phyloP scores from a whole-genome alignment of 139 green algal genomes.

The Axilococcus clingmanii region DNA sequence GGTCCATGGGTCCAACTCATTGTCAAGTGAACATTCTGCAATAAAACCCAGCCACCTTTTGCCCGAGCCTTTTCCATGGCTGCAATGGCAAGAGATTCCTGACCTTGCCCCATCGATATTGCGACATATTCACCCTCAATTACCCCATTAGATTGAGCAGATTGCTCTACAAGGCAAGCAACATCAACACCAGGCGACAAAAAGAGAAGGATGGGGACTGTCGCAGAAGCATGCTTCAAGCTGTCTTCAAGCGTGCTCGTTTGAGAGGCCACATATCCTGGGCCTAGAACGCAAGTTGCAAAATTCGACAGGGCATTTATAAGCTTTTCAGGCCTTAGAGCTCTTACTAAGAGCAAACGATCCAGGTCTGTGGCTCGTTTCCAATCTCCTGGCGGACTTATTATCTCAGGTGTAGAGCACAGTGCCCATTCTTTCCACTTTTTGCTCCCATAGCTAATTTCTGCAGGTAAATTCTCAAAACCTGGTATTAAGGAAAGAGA shows the following conservation, averaged over 20 bases:
- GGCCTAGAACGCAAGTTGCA: constrained; percentile 65
- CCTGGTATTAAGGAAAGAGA: too few species aligned
- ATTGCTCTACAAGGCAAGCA: constrained; percentile 64
- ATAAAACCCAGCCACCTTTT: constrained; percentile 88
- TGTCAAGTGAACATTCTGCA: constrained; percentile 81
- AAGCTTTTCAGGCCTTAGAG: constrained; percentile 76
- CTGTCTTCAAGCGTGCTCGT: constrained; percentile 71
- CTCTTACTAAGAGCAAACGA: constrained; percentile 66
- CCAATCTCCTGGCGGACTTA: constrained; percentile 84
- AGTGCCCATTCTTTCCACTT: constrained; percentile 88
- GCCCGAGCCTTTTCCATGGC: constrained; percentile 66
- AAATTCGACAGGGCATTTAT: constrained; percentile 74
- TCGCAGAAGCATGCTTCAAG: constrained; percentile 51
- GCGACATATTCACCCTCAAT: constrained; percentile 60
- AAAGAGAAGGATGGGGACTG: constrained; percentile 83
- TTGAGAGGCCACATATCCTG: constrained; percentile 47
- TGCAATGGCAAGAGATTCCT: constrained; percentile 82
- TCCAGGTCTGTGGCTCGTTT: constrained; percentile 83
- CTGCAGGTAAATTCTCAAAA: constrained; percentile 67
- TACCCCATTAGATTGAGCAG: constrained; percentile 67
- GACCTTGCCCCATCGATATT: constrained; percentile 78
- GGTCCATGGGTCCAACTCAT: constrained; percentile 67
- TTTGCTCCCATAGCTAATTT: constrained; percentile 72
- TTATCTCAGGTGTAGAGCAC: constrained; percentile 77
- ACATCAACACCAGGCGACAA: constrained; percentile 75